Conservation (phyloP, 129 eudicot species). For the Solidago caesia region DNA sequence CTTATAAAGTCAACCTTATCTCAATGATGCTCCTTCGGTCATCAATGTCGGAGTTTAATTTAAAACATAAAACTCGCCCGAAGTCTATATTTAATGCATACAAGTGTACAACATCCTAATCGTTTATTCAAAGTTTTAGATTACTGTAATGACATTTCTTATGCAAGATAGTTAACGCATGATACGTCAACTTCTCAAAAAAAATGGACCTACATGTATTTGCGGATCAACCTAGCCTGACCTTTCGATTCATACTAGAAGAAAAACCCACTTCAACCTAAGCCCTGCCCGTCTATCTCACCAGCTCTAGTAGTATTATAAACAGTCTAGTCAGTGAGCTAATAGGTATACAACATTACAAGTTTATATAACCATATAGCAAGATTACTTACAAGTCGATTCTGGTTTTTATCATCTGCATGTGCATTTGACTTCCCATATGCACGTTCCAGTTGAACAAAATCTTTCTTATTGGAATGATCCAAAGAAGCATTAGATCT, state of each 20-base stretch:
- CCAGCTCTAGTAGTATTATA: neutral
- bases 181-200: neutral
- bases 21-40: too few species aligned
- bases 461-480: conserved; percentile 44
- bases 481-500: conserved; percentile 46
- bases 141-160: too few species aligned
- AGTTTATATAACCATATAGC: neutral
- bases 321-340: neutral
- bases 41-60: too few species aligned
- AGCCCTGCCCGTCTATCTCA: neutral
- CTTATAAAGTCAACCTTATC: too few species aligned
- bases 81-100: neutral
- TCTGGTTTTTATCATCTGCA: conserved; percentile 58
- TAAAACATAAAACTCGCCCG: neutral
- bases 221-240: neutral
- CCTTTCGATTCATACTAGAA: neutral
- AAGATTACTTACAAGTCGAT: conserved; percentile 60
- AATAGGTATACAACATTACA: neutral
- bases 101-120: neutral
- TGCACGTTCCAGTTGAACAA: conserved; percentile 44
- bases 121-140: neutral
- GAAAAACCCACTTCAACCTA: neutral
- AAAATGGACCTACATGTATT: neutral
- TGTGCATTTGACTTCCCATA: conserved; percentile 36
- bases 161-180: neutral